Percentiles rank a stretch among this genome's conserved stretches.
phyloP scores from a whole-genome alignment of 371 early-diverging fungal species.

The Circinella umbellata region DNA sequence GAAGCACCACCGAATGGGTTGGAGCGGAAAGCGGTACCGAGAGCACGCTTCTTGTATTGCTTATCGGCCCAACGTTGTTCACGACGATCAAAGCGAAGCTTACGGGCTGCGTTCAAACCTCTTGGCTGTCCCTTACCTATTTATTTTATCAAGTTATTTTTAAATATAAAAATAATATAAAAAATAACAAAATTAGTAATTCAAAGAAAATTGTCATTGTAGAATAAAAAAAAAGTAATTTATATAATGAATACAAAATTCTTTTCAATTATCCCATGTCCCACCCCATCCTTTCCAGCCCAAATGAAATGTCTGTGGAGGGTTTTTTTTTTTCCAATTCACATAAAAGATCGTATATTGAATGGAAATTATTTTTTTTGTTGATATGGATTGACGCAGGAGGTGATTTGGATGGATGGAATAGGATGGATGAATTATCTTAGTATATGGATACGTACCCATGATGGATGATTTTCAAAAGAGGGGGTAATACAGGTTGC shows the following conservation, averaged over 20 bases:
- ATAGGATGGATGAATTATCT: background rate
- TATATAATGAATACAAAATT: no score
- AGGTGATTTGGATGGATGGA: slow-evolving; percentile 4
- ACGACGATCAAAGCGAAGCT: slow-evolving; percentile 96
- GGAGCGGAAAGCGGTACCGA: slow-evolving; percentile 98
- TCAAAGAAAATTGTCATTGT: no score
- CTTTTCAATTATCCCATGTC: no score
- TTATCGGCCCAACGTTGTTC: slow-evolving; percentile 99
- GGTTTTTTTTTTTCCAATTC: background rate
- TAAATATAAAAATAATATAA: background rate
- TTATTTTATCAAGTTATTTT: background rate
- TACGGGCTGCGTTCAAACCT: slow-evolving; percentile 99
- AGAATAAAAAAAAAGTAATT: no score
- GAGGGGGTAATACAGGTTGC: slow-evolving; percentile 12
- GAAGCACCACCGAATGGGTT: slow-evolving; percentile 99
- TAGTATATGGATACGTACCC: slow-evolving; percentile 22
- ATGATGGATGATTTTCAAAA: slow-evolving; percentile 26
- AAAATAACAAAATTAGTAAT: background rate
- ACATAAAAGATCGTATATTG: background rate
- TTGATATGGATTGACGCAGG: background rate
- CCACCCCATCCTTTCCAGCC: no score
- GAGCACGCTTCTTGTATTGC: slow-evolving; percentile 97
- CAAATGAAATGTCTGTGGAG: no score
- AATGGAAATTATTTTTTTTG: slow-evolving; percentile 11
- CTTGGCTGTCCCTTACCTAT: slow-evolving; percentile 93